Conservation (phyloP, 192 early-diverging fungal genomes). For the Rhizophagus clarus region DNA sequence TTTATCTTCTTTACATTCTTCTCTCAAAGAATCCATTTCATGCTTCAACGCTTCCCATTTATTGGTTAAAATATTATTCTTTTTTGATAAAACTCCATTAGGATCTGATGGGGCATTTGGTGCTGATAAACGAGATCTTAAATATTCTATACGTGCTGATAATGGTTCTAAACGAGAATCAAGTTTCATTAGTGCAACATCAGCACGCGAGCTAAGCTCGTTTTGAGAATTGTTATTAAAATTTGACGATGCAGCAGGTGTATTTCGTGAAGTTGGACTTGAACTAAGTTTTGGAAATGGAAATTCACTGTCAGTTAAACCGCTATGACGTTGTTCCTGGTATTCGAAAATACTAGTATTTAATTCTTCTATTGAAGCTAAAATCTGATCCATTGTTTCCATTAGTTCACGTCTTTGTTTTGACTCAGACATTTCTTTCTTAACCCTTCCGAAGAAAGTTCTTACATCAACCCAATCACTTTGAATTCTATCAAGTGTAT, state of each 20-base stretch:
- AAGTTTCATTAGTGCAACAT: slow-evolving; percentile 39
- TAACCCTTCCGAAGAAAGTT: slow-evolving; percentile 56
- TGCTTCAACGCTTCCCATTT: slow-evolving; percentile 55
- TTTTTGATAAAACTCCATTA: slow-evolving; percentile 35
- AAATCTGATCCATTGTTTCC: slow-evolving; percentile 43
- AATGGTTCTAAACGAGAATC: slow-evolving; percentile 56
- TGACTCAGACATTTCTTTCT: slow-evolving; percentile 47
- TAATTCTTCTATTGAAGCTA: slow-evolving; percentile 48
- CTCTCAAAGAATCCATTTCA: slow-evolving; percentile 57
- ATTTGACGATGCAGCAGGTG: not conserved
- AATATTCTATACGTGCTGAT: slow-evolving; percentile 50
- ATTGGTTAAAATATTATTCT: slow-evolving; percentile 36
- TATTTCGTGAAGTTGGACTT: not conserved
- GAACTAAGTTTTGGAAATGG: slow-evolving; percentile 13
- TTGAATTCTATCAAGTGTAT: slow-evolving; percentile 47
- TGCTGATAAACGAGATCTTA: slow-evolving; percentile 42
- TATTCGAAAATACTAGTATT: slow-evolving; percentile 47
- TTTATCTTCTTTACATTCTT: slow-evolving; percentile 61
- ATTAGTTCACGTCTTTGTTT: slow-evolving; percentile 39
- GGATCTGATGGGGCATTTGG: slow-evolving; percentile 35
- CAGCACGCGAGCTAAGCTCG: slow-evolving; percentile 14
- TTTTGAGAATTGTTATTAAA: not conserved
- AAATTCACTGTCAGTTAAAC: slow-evolving; percentile 3
- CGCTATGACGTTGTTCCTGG: slow-evolving; percentile 43
- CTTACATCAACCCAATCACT: slow-evolving; percentile 59